Evolutionary conservation across 78 protist genomes (phyloP), one percentile per base, ranked within the genome.

Genomic region (Dictyostelium intermedium): DNA sequence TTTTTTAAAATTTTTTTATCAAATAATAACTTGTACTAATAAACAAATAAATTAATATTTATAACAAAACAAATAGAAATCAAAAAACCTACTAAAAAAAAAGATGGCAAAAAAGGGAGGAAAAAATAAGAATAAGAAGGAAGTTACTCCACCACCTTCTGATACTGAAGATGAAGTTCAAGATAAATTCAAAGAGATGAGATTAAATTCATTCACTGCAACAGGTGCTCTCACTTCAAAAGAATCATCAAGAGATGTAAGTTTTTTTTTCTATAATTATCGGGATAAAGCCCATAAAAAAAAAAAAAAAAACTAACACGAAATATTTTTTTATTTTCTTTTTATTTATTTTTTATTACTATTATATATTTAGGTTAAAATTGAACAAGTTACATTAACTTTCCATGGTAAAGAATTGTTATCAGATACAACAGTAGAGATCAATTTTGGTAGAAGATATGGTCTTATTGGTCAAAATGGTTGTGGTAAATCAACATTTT

Each of bases 381-480:
- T 87, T 79, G 93, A 87, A 78, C 93, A 87, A 87, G 93, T 87
- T 60, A 87, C 93, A 25, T 66, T 87, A 60, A 87, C 93, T 30
- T 87, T 87, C 85, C 93, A 87, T 63, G 93, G 93, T 79, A 87
- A 50, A 66, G 93, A 87, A 79, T 66, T 87, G n/a, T 45, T 87
- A 41, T 77, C 66, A 77, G 93, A 87, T 66, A 87, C 93, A 32
- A 63, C 85, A n/a, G 84, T 87, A 8, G 93, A 87, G 66, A 87
- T 85, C 82, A 91, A 91, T 66, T 91, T 82, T 73, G 98, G 98
- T 23, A 73, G 84, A 69, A 82, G 98, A 43, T 97, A 97, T 69
- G 99, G 99, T 50, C 84, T 98, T 23, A 84, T 98, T 47, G 99
- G 98, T 27, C 74, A 43, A 43, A 98, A 98, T 93, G 99, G 99